phyloP scores from a whole-genome alignment of 495 filamentous ascomycete genomes.

The Hypoxylon fuscum region DNA sequence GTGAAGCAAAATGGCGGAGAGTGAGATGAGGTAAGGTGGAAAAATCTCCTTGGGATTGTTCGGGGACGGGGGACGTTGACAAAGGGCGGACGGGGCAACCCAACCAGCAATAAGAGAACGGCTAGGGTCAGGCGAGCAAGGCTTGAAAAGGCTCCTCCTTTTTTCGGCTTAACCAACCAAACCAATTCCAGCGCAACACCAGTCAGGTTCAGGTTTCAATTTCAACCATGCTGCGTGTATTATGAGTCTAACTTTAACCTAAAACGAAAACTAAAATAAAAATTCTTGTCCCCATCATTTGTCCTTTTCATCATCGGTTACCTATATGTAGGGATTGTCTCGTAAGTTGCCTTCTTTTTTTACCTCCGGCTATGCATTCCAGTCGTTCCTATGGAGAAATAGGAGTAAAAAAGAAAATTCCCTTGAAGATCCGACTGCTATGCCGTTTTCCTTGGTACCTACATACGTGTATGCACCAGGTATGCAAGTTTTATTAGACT shows the following conservation, averaged over 20 bases:
- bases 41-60: constrained; percentile 18
- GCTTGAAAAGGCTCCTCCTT: constrained; percentile 1
- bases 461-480: background rate
- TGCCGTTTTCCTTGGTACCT: constrained; percentile 14
- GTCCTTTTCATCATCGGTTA: too few relatives aligned
- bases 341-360: background rate
- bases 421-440: background rate
- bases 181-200: constrained; percentile 10
- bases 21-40: constrained; percentile 28
- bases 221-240: constrained; percentile 1
- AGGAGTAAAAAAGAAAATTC: background rate
- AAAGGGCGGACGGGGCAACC: background rate
- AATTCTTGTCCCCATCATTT: too few relatives aligned
- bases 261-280: background rate
- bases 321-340: too few relatives aligned
- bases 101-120: constrained; percentile 1
- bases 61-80: constrained; percentile 23
- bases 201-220: constrained; percentile 6
- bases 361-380: constrained; percentile 1
- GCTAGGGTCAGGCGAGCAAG: constrained; percentile 20
- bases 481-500: constrained; percentile 1
- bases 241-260: constrained; percentile 19
- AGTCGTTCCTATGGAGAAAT: background rate
- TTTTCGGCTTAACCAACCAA: constrained; percentile 32
- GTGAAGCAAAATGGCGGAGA: constrained; percentile 23